Percentiles rank a stretch among this genome's conserved stretches.
phyloP scores from a whole-genome alignment of 192 early-diverging fungal genomes.

The Entomortierella lignicola region DNA sequence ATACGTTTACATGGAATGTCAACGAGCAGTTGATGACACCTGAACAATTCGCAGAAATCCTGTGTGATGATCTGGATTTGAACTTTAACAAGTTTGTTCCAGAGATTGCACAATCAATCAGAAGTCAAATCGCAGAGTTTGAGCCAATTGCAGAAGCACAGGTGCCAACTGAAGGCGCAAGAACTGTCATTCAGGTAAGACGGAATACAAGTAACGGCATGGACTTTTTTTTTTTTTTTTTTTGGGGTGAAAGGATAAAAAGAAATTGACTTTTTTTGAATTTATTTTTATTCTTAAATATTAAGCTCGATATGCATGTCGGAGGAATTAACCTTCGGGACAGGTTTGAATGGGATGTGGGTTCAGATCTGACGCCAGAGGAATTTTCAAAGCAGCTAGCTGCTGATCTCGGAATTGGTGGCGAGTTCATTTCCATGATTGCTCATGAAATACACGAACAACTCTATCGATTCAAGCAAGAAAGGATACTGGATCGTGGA shows the following conservation, averaged over 20 bases:
- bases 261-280: neutral
- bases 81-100: slow-evolving; percentile 59
- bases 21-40: slow-evolving; percentile 84
- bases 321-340: slow-evolving; percentile 86
- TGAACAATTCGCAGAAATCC: slow-evolving; percentile 85
- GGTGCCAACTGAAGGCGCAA: slow-evolving; percentile 53
- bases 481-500: slow-evolving; percentile 60
- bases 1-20: slow-evolving; percentile 94
- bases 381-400: slow-evolving; percentile 75
- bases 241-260: too few relatives aligned
- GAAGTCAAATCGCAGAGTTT: slow-evolving; percentile 72
- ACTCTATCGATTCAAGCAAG: slow-evolving; percentile 67
- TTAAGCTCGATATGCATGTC: slow-evolving; percentile 86
- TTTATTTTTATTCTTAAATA: neutral
- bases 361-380: slow-evolving; percentile 73
- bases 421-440: slow-evolving; percentile 83
- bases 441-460: slow-evolving; percentile 83
- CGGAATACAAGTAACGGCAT: neutral
- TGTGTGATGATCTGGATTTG: slow-evolving; percentile 83
- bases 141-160: slow-evolving; percentile 61
- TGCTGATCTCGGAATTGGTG: slow-evolving; percentile 81
- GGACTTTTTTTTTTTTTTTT: neutral
- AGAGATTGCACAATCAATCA: slow-evolving; percentile 66
- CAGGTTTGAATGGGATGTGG: slow-evolving; percentile 93
- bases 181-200: slow-evolving; percentile 65